These are phyloP conservation scores for Osmanthus fragrans DNA, from an alignment of 257 asterid species.

Conservation along the genomic window DNA sequence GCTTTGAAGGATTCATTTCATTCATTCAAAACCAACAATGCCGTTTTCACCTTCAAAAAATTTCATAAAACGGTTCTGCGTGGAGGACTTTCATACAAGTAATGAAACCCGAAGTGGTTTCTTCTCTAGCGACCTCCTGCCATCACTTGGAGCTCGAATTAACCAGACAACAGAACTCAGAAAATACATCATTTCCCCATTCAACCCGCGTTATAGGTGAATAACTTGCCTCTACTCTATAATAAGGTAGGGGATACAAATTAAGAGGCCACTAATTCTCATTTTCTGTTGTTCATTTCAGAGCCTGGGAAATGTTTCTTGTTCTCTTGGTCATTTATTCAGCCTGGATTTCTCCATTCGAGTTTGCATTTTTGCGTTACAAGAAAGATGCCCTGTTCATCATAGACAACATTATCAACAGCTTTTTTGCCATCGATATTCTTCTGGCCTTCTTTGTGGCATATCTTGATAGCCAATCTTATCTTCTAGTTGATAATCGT, in stretches of 20 bases:
- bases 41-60: constrained; percentile 42
- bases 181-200: constrained; percentile 60
- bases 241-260: constrained; percentile 1
- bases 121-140: constrained; percentile 74
- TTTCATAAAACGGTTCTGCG: constrained; percentile 65
- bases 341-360: constrained; percentile 91
- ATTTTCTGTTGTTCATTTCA: constrained; percentile 29
- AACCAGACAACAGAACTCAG: constrained; percentile 61
- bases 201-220: constrained; percentile 67
- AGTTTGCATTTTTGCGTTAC: constrained; percentile 73
- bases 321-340: constrained; percentile 77
- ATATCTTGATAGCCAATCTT: constrained; percentile 64
- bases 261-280: constrained; percentile 6
- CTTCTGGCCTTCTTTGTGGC: constrained; percentile 87
- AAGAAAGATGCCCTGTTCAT: constrained; percentile 61
- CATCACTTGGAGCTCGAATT: constrained; percentile 82
- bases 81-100: constrained; percentile 51
- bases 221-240: constrained; percentile 4
- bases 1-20: not conserved
- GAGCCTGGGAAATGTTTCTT: constrained; percentile 89
- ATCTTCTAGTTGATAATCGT: constrained; percentile 73
- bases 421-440: constrained; percentile 78
- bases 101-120: constrained; percentile 44
- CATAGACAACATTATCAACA: constrained; percentile 71
- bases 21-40: constrained; percentile 34